phyloP scores from a whole-genome alignment of 2,329 filamentous ascomycete species.

The Mycosphaerella arachidis region DNA sequence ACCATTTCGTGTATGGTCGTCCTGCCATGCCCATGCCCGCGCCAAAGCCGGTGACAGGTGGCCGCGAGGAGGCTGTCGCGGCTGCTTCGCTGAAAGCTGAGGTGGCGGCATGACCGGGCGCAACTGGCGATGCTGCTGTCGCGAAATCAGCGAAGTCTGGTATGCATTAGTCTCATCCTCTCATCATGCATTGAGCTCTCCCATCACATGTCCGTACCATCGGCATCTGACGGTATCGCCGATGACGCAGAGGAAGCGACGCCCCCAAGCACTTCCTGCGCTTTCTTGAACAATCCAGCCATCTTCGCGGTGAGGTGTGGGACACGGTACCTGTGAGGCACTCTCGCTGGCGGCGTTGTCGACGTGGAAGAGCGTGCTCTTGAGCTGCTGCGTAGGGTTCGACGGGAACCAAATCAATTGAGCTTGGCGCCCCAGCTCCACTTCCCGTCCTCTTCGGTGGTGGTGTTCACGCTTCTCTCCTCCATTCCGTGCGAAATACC shows the following conservation, averaged over 20 bases:
- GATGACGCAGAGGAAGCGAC: conserved; percentile 53
- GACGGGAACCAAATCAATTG: not conserved
- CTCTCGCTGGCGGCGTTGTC: not conserved
- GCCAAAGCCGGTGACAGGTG: conserved; percentile 35
- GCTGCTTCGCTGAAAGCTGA: conserved; percentile 46
- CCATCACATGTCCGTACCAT: conserved; percentile 10
- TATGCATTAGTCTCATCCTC: not conserved
- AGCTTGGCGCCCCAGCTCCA: not conserved
- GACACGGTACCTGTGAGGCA: too few species aligned
- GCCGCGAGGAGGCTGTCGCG: conserved; percentile 26
- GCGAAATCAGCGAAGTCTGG: conserved; percentile 94
- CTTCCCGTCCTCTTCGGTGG: not conserved
- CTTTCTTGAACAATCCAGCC: conserved; percentile 58
- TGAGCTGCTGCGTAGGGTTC: not conserved
- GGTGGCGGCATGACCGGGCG: conserved; percentile 47
- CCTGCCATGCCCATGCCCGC: conserved; percentile 40
- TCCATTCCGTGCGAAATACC: not conserved
- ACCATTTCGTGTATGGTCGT: conserved; percentile 86
- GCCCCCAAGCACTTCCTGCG: conserved; percentile 67
- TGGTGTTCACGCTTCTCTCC: not conserved
- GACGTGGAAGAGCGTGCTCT: not conserved
- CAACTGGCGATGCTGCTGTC: conserved; percentile 63
- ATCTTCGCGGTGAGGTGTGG: conserved; percentile 26
- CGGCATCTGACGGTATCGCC: conserved; percentile 33
- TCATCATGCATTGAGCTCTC: not conserved